Conservation (phyloP, 805 yeast genomes). For the Monosporozyma servazzii region DNA sequence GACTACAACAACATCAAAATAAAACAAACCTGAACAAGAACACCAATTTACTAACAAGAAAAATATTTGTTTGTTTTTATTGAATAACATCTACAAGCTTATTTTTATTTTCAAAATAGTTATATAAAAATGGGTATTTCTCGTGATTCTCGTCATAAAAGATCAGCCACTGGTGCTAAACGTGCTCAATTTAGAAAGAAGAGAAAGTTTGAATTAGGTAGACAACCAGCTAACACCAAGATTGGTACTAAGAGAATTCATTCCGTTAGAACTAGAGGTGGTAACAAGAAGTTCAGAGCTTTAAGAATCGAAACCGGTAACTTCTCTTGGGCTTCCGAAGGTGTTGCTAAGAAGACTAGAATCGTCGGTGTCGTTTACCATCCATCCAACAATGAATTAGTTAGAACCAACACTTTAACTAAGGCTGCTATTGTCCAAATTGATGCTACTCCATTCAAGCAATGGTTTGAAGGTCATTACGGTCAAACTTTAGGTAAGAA, state of each 20-base stretch:
- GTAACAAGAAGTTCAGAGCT: conserved; percentile 99
- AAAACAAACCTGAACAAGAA: no score
- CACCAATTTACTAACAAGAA: not conserved
- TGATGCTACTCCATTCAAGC: conserved; percentile 99
- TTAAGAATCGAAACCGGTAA: conserved; percentile 97
- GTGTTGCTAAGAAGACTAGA: conserved; percentile 98
- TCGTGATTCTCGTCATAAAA: conserved; percentile 99
- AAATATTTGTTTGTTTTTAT: not conserved
- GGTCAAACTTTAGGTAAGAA: conserved; percentile 87
- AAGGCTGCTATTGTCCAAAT: conserved; percentile 98
- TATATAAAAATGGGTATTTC: conserved; percentile 92
- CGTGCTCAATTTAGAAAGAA: conserved; percentile 99
- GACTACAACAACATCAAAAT: no score
- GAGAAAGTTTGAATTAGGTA: conserved; percentile 99
- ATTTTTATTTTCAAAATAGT: not conserved
- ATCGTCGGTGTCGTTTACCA: conserved; percentile 95
- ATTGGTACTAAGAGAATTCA: conserved; percentile 98
- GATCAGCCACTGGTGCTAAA: conserved; percentile 99
- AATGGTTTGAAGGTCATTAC: conserved; percentile 98
- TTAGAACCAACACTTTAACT: conserved; percentile 99
- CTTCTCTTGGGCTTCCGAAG: conserved; percentile 99
- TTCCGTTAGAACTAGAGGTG: conserved; percentile 99
- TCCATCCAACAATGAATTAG: conserved; percentile 99
- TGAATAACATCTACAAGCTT: not conserved
- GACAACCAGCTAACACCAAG: conserved; percentile 99